These are phyloP conservation scores for Glutinoglossum americanum DNA, from an alignment of 495 filamentous ascomycete species.

Conservation along the genomic window DNA sequence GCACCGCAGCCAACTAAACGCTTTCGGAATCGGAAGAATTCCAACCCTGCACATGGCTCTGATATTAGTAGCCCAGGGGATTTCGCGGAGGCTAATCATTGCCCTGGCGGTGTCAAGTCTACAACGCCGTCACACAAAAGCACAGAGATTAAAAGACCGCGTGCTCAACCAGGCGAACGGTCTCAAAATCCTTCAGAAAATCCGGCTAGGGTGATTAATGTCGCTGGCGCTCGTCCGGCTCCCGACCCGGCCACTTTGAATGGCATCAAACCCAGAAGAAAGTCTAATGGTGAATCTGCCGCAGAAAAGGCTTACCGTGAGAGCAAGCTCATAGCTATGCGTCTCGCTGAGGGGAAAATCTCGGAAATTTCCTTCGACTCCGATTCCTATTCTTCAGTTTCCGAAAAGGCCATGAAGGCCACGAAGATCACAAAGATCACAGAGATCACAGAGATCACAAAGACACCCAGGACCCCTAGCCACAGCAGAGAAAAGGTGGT, in stretches of 20 bases:
- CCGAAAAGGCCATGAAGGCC: neutral
- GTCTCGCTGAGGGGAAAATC: constrained; percentile 7
- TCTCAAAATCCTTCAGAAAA: neutral
- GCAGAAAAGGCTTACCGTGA: constrained; percentile 11
- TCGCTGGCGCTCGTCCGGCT: neutral
- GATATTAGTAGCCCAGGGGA: too few relatives aligned
- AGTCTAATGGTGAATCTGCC: neutral
- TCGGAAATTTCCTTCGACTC: neutral
- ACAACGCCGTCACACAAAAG: too few relatives aligned
- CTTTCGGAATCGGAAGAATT: neutral
- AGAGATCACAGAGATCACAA: too few relatives aligned
- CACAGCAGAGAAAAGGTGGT: too few relatives aligned
- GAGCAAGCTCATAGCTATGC: constrained; percentile 13
- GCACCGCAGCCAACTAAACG: neutral
- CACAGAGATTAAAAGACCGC: too few relatives aligned
- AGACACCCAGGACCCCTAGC: too few relatives aligned
- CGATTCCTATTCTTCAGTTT: neutral
- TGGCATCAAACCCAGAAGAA: neutral
- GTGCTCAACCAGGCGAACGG: too few relatives aligned
- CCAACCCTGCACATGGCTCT: too few relatives aligned
- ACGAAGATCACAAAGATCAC: too few relatives aligned
- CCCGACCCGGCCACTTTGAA: neutral
- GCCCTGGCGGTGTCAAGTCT: neutral
- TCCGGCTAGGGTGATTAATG: neutral
- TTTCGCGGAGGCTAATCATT: neutral